Base-by-base conservation (phyloP, 1,284 basidiomycete species). In the Cutaneotrichosporon sp. region DNA sequence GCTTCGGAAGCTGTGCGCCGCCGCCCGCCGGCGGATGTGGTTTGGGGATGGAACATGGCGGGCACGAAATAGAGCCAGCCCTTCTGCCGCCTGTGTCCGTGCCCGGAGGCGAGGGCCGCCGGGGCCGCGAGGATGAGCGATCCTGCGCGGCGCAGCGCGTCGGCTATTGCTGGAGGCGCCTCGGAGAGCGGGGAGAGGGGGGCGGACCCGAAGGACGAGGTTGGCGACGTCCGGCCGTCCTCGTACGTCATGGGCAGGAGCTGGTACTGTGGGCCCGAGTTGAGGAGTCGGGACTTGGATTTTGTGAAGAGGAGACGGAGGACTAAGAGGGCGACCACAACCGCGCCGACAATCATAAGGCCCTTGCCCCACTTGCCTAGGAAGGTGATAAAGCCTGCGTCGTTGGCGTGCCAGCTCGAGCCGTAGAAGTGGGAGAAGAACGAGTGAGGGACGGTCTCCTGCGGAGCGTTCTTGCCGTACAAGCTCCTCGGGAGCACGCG, bases 341-440 rank as follows among this genome's bases (percentile, higher is more conserved):
- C 71, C 50, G 85, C 72, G 3, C 88, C 90, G 26, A 91, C 60
- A 82, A 85, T 88, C 85, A 96, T 87, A 54, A 94, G 75, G 31
- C 72, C 78, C 68, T 88, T 90, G 56, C 92, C 92, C 84, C 89
- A 91, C 26, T 80, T 80, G 38, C 83, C 88, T 54, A 97, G 80
- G 78, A 93, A 94, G 24, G 84, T 83, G 67, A 96, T 90, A 76
- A 94, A 93, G 8, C 85, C 87, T 17, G 91, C 91, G 72, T 96
- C 91, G 67, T 93, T 90, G 7, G 88, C 84, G 66, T 93, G 89
- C 94, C 94, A 98, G 64, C 88, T 92, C 64, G 90, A 93, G 26
- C 93, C 94, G 67, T 98, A 97, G 76, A 86, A 93, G 75, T 98
- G 94, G 17, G 84, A 81, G 76, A 94, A 97, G 81, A 94, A 97